Base-by-base conservation (phyloP, 257 asterid genomes). In the Gynochthodes officinalis region DNA sequence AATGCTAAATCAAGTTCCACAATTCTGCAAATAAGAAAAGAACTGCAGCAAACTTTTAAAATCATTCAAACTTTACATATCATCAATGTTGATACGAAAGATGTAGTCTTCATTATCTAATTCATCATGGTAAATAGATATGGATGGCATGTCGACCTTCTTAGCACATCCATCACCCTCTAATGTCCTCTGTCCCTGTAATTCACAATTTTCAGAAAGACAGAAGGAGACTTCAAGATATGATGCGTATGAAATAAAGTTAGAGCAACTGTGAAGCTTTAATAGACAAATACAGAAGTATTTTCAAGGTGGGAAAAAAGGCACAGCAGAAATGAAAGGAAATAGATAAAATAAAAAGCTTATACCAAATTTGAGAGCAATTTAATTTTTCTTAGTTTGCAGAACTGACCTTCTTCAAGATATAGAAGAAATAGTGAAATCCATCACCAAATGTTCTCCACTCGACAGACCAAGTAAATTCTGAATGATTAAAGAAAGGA, bases 391-490 rank as follows among this genome's bases (percentile, higher is more conserved):
- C 21, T 13, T 6, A 42, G 16, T 63, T 65, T 48, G 21, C 68
- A 70, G 71, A 42, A 74, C 84, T 11, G 14, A 94, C 99, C 99
- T 94, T 94, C 80, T 86, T 90, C 81, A 94, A 79, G 75, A 84
- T 72, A 69, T 94, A 94, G 91, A 91, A 64, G 82, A 91, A 91
- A 84, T 94, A 94, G 82, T 94, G 99, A 82, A 94, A 94, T 64
- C 89, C 90, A 76, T 89, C 97, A 9, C 98, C 99, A 73, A 94
- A 91, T 67, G 99, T 91, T 67, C 74, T 84, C 90, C 95, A 91
- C 74, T 91, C 95, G 32, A 85, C 78, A 27, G 98, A 90, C 99
- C 99, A 94, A 23, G 92, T 84, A 80, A 94, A 94, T 64, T 82
- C 71, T 6, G 86, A 88, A 71, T 91, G 85, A 78, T 71, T 78